Evolutionary conservation across 345 rosid genomes (phyloP).

Genomic region (Eucalyptus victrix): DNA sequence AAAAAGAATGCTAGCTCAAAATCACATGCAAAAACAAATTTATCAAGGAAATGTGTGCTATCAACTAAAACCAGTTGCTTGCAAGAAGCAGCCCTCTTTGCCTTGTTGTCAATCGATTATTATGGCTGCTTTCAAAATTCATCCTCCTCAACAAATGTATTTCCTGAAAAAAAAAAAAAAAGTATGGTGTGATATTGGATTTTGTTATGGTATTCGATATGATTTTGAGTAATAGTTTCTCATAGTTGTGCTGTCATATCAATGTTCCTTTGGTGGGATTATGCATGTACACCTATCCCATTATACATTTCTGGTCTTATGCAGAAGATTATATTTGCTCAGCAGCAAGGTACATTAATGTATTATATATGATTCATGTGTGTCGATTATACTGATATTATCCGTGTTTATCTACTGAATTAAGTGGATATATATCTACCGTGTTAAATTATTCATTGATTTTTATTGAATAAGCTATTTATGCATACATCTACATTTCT

Average conservation of each 20-base stretch:
- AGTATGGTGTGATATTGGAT: background rate
- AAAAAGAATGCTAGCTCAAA: background rate
- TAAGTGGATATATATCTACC: background rate
- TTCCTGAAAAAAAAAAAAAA: background rate
- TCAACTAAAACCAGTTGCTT: background rate
- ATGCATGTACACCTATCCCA: background rate
- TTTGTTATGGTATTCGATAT: background rate
- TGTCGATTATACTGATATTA: no score
- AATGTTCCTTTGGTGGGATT: background rate
- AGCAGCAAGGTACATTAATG: background rate
- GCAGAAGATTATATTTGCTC: background rate
- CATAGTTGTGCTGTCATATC: background rate
- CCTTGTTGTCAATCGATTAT: background rate
- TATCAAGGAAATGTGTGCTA: background rate
- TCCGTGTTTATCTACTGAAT: background rate
- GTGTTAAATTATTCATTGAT: background rate
- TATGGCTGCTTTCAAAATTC: background rate
- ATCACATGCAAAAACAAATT: background rate
- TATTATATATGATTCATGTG: no score
- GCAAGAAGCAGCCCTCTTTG: background rate
- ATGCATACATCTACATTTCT: background rate
- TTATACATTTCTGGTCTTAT: background rate
- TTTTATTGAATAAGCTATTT: background rate
- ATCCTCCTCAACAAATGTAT: background rate
- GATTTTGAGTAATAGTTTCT: background rate